Conservation (phyloP, 805 yeast species). For the Saturnispora gosingensis region DNA sequence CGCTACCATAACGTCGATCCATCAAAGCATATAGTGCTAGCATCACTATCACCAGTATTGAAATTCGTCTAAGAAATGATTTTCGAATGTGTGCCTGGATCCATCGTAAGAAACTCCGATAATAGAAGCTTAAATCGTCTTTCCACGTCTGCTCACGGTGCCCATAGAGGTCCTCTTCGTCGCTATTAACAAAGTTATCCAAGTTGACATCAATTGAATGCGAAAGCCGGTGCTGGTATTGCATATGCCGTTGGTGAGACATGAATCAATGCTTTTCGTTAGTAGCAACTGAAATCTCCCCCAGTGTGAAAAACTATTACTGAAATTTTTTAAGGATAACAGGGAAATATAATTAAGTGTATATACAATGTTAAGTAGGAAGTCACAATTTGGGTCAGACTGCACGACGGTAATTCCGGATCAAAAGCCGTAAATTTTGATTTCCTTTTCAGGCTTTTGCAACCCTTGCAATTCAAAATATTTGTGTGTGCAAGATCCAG, state of each 20-base stretch:
- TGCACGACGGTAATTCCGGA: background rate
- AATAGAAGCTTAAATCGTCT: constrained; percentile 3
- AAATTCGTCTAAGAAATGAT: background rate
- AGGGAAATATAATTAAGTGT: background rate
- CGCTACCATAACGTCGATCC: background rate
- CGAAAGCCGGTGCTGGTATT: background rate
- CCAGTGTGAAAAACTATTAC: background rate
- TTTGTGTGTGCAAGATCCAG: constrained; percentile 58
- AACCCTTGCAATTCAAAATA: constrained; percentile 46
- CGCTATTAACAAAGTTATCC: background rate
- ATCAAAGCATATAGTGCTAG: background rate
- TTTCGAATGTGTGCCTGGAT: background rate
- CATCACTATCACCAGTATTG: background rate
- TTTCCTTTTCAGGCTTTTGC: constrained; percentile 28
- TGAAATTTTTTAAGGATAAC: background rate
- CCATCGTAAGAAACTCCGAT: background rate
- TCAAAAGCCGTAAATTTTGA: constrained; percentile 3
- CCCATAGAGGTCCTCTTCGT: background rate
- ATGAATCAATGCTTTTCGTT: background rate
- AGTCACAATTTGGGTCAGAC: background rate
- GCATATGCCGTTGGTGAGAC: background rate
- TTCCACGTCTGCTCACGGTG: background rate
- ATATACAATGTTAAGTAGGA: background rate
- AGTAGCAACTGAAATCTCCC: background rate
- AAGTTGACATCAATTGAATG: background rate